phyloP scores from a whole-genome alignment of 2,329 filamentous ascomycete species.

The Diaporthe sp. region DNA sequence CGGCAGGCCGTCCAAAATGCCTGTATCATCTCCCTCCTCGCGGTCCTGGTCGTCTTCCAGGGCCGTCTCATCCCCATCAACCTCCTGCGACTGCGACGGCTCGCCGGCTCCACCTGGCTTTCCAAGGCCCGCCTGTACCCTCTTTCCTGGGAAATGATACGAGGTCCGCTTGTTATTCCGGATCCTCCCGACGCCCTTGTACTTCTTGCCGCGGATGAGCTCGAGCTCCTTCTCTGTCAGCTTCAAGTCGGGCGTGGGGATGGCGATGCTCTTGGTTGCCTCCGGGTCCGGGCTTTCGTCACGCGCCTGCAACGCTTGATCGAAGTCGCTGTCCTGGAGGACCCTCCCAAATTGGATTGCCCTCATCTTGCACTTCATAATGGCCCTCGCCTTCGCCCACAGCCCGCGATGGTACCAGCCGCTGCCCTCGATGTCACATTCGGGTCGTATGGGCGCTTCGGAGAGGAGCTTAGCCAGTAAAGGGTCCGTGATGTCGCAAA shows the following conservation, averaged over 20 bases:
- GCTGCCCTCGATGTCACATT: constrained; percentile 73
- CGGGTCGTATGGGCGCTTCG: constrained; percentile 69
- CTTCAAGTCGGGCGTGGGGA: constrained; percentile 56
- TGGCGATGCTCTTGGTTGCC: constrained; percentile 50
- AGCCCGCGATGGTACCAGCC: constrained; percentile 90
- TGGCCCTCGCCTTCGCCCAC: constrained; percentile 85
- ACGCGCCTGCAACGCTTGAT: constrained; percentile 55
- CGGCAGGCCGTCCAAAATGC: constrained; percentile 21
- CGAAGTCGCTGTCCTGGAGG: constrained; percentile 64
- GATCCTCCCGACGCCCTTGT: constrained; percentile 45
- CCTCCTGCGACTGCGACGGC: constrained; percentile 26
- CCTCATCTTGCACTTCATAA: constrained; percentile 90
- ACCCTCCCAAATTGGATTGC: constrained; percentile 71
- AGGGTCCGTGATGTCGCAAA: constrained; percentile 91
- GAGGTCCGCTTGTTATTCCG: constrained; percentile 46
- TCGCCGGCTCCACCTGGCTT: background rate
- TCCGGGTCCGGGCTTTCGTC: constrained; percentile 51
- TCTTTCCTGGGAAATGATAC: constrained; percentile 44
- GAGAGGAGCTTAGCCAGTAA: constrained; percentile 77
- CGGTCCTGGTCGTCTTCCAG: constrained; percentile 43
- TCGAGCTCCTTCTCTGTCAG: constrained; percentile 55
- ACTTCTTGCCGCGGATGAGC: constrained; percentile 52
- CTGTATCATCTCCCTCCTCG: constrained; percentile 41
- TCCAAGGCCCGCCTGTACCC: constrained; percentile 17
- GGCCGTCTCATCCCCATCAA: constrained; percentile 25